Base-by-base conservation (phyloP, 352 stramenopile genomes). In the Phytophthora pluvialis region DNA sequence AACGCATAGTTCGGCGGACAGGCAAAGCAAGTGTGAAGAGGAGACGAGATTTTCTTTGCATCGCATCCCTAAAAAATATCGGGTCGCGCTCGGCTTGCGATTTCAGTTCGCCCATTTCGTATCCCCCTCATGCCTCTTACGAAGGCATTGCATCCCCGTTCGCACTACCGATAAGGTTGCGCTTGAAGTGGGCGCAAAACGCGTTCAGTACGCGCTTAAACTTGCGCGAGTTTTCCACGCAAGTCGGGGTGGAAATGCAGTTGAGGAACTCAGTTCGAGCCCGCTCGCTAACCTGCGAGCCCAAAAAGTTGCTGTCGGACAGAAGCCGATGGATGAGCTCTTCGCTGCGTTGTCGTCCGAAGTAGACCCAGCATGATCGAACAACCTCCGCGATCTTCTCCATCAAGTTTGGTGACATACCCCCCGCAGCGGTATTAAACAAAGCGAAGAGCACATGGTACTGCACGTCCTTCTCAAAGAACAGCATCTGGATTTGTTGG, bases 141-240 rank as follows among this genome's bases (percentile, higher is more conserved):
- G 31, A 63, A 25, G 54, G 16, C 31, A 72, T 64, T 29, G 49
- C 33, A 18, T 58, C 44, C n/a, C 5, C 55, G 25, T 52, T 72
- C 15, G 42, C 31, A 40, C 46, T 60, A 9, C 31, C 48, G 11
- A 36, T 75, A 31, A 90, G 53, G 12, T 70, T 83, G 67, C 86
- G 85, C 47, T 83, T 83, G 54, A 92, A 92, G 55, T 94, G 85
- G 44, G 89, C 81, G 60, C 85, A 94, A 56, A 94, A 94, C 33
- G 83, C 71, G 31, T 73, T 82, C 12, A 94, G 64, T 25, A 91
- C 83, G 32, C 85, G 85, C 39, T 86, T 89, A 48, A 93, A 93
- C 57, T 93, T 93, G 68, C 83, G 83, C 53, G 83, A 72, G 52
- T 94, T 91, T 58, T 92, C 81, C 15, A 86, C 72, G 42, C 83